Conservation (phyloP, 345 rosid species). For the Ceriops decandra region DNA sequence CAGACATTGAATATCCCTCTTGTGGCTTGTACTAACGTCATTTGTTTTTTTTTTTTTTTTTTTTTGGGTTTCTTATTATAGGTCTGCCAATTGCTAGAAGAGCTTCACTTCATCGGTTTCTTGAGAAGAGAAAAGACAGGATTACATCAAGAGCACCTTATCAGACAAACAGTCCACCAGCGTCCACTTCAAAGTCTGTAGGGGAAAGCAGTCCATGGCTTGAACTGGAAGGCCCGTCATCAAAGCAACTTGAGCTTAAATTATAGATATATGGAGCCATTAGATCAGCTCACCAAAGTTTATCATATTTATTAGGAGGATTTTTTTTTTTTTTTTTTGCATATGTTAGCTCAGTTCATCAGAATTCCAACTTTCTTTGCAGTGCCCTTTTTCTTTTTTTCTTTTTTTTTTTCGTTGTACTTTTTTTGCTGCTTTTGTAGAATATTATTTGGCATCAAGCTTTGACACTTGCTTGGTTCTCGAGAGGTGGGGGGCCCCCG, state of each 20-base stretch:
- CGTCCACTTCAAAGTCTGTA: conserved; percentile 24
- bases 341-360: not conserved
- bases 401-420: too few species aligned
- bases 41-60: too few species aligned
- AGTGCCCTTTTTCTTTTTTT: not conserved
- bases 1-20: too few species aligned
- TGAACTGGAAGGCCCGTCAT: conserved; percentile 33
- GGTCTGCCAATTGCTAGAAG: conserved; percentile 49
- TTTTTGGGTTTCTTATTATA: not conserved
- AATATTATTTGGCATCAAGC: not conserved
- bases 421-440: not conserved
- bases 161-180: conserved; percentile 28
- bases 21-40: not conserved
- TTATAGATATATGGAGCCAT: conserved; percentile 20
- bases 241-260: conserved; percentile 49
- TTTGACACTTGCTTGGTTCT: not conserved
- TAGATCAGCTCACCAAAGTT: not conserved
- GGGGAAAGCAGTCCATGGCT: conserved; percentile 12
- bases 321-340: not conserved
- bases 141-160: conserved; percentile 63
- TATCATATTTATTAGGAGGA: not conserved
- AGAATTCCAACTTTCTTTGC: not conserved
- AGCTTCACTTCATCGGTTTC: conserved; percentile 67
- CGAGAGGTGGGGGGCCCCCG: too few species aligned
- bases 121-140: conserved; percentile 76